These are phyloP conservation scores for Exsudoporus frostii DNA, from an alignment of 768 basidiomycete genomes.

Conservation along the genomic window DNA sequence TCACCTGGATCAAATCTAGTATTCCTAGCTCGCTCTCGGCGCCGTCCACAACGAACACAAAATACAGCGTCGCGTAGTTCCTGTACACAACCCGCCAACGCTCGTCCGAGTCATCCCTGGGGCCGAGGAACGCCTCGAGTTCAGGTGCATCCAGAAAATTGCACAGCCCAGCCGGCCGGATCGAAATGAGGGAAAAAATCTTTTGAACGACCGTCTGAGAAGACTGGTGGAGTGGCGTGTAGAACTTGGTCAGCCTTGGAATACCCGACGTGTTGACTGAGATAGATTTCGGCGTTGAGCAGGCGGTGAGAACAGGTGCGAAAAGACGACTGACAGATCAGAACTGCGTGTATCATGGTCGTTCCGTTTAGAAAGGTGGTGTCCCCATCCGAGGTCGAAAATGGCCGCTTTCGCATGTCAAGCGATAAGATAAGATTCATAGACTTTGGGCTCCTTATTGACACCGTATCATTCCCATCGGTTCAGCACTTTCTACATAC, in stretches of 20 bases:
- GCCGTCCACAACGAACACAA: slow-evolving; percentile 94
- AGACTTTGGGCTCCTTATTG: not conserved
- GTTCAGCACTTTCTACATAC: not conserved
- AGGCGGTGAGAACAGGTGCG: slow-evolving; percentile 15
- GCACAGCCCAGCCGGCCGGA: slow-evolving; percentile 80
- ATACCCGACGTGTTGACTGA: slow-evolving; percentile 94
- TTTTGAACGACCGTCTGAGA: slow-evolving; percentile 73
- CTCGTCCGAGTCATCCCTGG: slow-evolving; percentile 48
- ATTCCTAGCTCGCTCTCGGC: slow-evolving; percentile 97
- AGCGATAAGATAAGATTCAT: slow-evolving; percentile 4
- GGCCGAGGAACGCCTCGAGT: slow-evolving; percentile 69
- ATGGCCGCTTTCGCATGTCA: not conserved
- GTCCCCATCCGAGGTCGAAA: not conserved
- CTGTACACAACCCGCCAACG: slow-evolving; percentile 88
- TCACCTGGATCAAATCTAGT: slow-evolving; percentile 92
- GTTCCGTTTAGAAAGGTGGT: not conserved
- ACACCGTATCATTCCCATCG: not conserved
- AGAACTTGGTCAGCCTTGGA: slow-evolving; percentile 84
- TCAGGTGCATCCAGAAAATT: slow-evolving; percentile 96
- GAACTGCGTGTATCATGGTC: slow-evolving; percentile 78
- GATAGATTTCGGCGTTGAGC: slow-evolving; percentile 19
- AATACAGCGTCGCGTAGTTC: slow-evolving; percentile 94
- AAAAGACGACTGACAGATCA: slow-evolving; percentile 62
- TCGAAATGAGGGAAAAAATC: slow-evolving; percentile 86
- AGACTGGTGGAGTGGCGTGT: slow-evolving; percentile 64